Evolutionary conservation across 805 yeast species (phyloP).

Genomic region (Novakomyces olei): DNA sequence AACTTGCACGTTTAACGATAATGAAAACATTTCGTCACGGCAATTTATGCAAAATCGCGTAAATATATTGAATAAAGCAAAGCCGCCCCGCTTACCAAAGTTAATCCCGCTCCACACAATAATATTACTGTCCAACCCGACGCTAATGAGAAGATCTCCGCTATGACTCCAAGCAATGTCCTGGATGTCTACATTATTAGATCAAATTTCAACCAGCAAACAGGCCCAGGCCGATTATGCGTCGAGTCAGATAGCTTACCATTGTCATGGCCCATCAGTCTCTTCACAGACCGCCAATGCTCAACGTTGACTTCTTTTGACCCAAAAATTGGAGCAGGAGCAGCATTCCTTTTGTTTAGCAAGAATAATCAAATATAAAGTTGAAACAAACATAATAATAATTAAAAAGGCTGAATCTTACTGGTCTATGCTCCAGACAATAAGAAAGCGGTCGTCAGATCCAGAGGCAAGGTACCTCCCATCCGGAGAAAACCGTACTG

Average conservation of each 20-base stretch:
- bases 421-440: constrained; percentile 86
- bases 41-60: too few species aligned
- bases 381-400: neutral
- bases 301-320: constrained; percentile 1
- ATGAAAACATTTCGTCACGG: too few species aligned
- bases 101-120: constrained; percentile 87
- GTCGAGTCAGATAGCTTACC: neutral
- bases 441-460: constrained; percentile 74
- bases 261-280: constrained; percentile 73
- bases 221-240: too few species aligned
- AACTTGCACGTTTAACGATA: too few species aligned
- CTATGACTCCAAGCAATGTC: constrained; percentile 98
- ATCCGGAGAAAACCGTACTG: constrained; percentile 77
- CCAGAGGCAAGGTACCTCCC: constrained; percentile 86
- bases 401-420: constrained; percentile 16
- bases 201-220: neutral
- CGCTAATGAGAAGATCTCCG: constrained; percentile 70
- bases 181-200: constrained; percentile 43
- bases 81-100: too few species aligned
- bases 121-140: constrained; percentile 80
- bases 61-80: too few species aligned
- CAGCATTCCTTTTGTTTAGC: too few species aligned
- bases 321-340: constrained; percentile 2
- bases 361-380: too few species aligned
- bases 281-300: constrained; percentile 2